Conservation (phyloP, 768 basidiomycete genomes). For the Leccinum olivaceopallidum region DNA sequence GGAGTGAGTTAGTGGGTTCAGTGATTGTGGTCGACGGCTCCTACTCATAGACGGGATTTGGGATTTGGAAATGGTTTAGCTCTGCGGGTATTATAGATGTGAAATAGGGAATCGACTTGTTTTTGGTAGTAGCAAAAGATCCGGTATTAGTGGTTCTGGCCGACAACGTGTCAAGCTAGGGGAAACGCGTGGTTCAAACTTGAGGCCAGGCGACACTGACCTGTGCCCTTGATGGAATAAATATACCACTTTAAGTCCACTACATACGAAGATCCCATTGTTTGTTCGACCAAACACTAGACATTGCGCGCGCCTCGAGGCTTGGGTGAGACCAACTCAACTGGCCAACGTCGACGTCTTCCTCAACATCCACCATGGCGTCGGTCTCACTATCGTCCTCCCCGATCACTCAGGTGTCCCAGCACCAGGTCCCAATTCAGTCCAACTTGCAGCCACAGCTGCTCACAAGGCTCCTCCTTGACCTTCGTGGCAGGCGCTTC, state of each 20-base stretch:
- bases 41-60: conserved; percentile 22
- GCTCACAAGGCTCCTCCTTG: conserved; percentile 85
- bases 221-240: conserved; percentile 10
- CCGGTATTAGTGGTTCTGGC: background rate
- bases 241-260: conserved; percentile 3
- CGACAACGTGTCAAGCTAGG: conserved; percentile 19
- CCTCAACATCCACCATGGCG: conserved; percentile 35
- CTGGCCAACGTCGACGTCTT: conserved; percentile 12
- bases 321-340: conserved; percentile 19
- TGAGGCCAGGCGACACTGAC: conserved; percentile 16
- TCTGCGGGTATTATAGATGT: conserved; percentile 17
- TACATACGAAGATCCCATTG: conserved; percentile 6
- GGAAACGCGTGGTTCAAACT: conserved; percentile 14
- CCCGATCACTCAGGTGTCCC: conserved; percentile 57
- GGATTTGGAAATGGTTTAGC: conserved; percentile 13
- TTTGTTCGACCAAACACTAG: conserved; percentile 34
- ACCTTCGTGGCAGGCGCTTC: conserved; percentile 89
- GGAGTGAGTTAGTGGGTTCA: conserved; percentile 1
- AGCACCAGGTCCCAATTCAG: conserved; percentile 55
- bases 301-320: conserved; percentile 33
- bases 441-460: conserved; percentile 83
- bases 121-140: background rate
- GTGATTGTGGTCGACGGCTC: conserved; percentile 10
- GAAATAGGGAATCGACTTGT: conserved; percentile 12
- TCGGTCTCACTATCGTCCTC: conserved; percentile 48